Percentiles rank a stretch among this genome's conserved stretches.
Evolutionary conservation across 2,329 filamentous ascomycete species (phyloP).

Genomic region (Trichophyton verrucosum): DNA sequence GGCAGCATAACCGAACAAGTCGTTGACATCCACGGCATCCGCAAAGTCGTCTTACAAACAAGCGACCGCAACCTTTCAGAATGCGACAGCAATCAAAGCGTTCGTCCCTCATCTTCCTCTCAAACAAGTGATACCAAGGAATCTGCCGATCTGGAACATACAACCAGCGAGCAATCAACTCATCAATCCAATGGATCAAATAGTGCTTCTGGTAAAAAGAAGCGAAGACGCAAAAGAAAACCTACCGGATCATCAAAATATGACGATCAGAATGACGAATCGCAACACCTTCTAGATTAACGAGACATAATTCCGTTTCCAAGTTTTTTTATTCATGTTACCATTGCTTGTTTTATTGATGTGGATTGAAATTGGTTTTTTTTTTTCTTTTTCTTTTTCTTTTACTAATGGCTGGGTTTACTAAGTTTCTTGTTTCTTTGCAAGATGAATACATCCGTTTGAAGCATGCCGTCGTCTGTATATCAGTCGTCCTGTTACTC

Average conservation of each 20-base stretch:
- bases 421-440: not conserved
- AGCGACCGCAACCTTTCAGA: constrained; percentile 38
- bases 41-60: constrained; percentile 63
- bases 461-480: not conserved
- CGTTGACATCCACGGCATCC: constrained; percentile 60
- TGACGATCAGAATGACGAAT: not conserved
- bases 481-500: not conserved
- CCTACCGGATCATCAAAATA: constrained; percentile 4
- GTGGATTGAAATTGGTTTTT: not conserved
- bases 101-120: not conserved
- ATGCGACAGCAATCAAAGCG: constrained; percentile 2
- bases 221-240: constrained; percentile 11
- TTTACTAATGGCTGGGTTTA: too few species aligned
- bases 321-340: not conserved
- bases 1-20: constrained; percentile 70
- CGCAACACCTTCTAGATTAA: not conserved
- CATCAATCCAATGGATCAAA: not conserved
- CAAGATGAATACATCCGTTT: not conserved
- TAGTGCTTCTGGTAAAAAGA: constrained; percentile 7
- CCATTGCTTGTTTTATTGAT: not conserved
- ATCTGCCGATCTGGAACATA: not conserved
- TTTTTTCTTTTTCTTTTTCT: not conserved
- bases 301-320: not conserved
- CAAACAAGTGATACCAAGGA: not conserved
- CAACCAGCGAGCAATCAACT: not conserved